Evolutionary conservation across 192 early-diverging fungal genomes (phyloP), one percentile per base, ranked within the genome.

Genomic region (Thoreauomyces humboldtii): DNA sequence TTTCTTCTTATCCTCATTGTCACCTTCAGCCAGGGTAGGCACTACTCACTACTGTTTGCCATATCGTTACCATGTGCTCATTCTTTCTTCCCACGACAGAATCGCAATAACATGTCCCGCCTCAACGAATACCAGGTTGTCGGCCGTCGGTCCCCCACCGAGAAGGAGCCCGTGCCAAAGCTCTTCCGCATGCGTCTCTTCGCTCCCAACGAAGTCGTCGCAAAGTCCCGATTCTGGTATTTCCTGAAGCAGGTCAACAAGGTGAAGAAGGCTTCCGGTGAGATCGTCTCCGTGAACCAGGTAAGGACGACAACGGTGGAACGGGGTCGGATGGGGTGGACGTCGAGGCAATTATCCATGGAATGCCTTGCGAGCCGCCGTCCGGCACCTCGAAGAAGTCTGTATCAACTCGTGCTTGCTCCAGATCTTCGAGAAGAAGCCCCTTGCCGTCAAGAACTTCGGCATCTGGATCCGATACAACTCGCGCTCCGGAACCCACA

Each of bases 211-310:
- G 88, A 92, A 67, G 91, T 99, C 70, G 88, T 96, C 63, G 96
- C 95, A 80, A 97, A 98, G 89, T 90, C 88, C 70, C 93, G 96
- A 71, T 99, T 94, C 94, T 99, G 95, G 95, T 99, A 99, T 85
- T 99, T 99, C 83, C 78, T 98, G 74, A 95, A 94, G 83, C 89
- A 96, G 86, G 89, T 95, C 75, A 87, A 88, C 85, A 96, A 97
- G 89, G 92, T 98, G 75, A 99, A 99, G 92, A 95, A 93, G 87
- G 89, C 93, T 41, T 91, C 88, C 70, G 96, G 96, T 71, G 93
- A 98, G 86, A 94, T 98, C 70, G 94, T 97, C 56, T 87, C 91
- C 34, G 84, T 98, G 77, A 97, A 96, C 89, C 84, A 97, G 88
- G 90, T 96, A 77, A 43, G 53, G 33, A 65, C n/a, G n/a, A n/a